Conservation (phyloP, 352 stramenopile species). For the Globisporangium radiosum region DNA sequence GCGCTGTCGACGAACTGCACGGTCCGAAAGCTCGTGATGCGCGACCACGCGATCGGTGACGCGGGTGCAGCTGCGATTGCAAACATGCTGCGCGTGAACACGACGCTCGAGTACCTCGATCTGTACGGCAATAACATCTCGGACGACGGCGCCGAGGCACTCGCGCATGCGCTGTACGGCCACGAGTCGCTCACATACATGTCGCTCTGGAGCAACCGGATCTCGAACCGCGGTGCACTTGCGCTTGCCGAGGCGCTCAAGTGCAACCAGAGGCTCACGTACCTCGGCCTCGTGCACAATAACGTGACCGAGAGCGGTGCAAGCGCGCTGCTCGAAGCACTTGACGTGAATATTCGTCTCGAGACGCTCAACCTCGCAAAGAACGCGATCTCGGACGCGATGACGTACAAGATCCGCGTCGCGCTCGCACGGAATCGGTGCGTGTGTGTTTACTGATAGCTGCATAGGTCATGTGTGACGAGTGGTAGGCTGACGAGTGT, state of each 20-base stretch:
- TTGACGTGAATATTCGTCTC: conserved; percentile 61
- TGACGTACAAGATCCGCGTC: conserved; percentile 38
- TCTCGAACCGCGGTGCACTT: conserved; percentile 41
- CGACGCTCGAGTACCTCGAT: conserved; percentile 60
- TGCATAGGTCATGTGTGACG: not conserved
- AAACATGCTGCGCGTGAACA: conserved; percentile 67
- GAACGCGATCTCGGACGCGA: conserved; percentile 39
- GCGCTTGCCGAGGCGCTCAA: conserved; percentile 49
- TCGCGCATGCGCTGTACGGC: conserved; percentile 65
- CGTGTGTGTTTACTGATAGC: conserved; percentile 1
- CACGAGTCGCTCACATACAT: conserved; percentile 62
- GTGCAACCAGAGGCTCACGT: conserved; percentile 58
- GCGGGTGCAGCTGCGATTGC: conserved; percentile 50
- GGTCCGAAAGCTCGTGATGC: conserved; percentile 54
- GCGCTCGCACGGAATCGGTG: conserved; percentile 51
- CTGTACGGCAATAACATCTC: conserved; percentile 66
- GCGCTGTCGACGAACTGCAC: conserved; percentile 56
- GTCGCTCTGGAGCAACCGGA: conserved; percentile 52
- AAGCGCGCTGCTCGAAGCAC: conserved; percentile 41
- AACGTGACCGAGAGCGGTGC: conserved; percentile 38
- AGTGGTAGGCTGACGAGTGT: too few relatives aligned
- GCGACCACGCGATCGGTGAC: conserved; percentile 65
- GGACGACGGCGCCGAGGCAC: conserved; percentile 42
- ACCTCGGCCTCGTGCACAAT: conserved; percentile 58
- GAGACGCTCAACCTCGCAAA: conserved; percentile 52